Conservation (phyloP, 257 asterid species). For the Forsythia suspensa region DNA sequence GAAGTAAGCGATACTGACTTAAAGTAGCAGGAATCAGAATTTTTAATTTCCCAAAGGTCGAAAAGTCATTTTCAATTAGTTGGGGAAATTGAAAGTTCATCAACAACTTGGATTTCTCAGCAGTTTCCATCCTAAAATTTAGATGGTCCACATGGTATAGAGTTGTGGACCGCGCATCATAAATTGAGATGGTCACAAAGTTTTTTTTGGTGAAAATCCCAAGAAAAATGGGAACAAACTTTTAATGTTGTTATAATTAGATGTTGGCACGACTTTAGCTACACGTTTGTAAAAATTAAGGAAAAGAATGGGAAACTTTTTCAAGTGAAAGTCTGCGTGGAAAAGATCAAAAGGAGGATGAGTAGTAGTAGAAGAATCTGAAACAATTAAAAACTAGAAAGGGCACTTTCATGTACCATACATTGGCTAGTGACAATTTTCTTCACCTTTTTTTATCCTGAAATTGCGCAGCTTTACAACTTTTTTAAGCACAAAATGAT, state of each 20-base stretch:
- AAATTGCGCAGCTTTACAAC: conserved; percentile 58
- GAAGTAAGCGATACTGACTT: neutral
- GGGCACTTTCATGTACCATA: conserved; percentile 20
- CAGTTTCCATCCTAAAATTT: conserved; percentile 19
- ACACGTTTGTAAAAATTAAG: conserved; percentile 52
- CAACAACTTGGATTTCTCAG: conserved; percentile 22
- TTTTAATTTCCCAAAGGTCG: neutral
- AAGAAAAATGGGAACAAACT: conserved; percentile 26
- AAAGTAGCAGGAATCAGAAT: neutral
- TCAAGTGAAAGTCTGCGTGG: conserved; percentile 27
- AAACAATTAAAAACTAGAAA: conserved; percentile 4
- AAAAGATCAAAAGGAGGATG: conserved; percentile 35
- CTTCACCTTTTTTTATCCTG: conserved; percentile 39
- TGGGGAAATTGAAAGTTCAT: conserved; percentile 28
- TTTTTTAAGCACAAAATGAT: conserved; percentile 30
- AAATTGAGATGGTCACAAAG: neutral
- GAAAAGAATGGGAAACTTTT: conserved; percentile 38
- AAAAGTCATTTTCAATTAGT: conserved; percentile 38
- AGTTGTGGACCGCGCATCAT: conserved; percentile 39
- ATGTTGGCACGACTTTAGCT: conserved; percentile 52
- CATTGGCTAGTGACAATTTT: conserved; percentile 17
- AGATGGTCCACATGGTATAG: conserved; percentile 30
- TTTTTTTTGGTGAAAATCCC: conserved; percentile 44
- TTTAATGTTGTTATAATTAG: neutral
- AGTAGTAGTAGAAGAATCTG: conserved; percentile 4